Evolutionary conservation across 345 rosid species (phyloP), one percentile per base, ranked within the genome.

Genomic region (Eucalyptus globulus): DNA sequence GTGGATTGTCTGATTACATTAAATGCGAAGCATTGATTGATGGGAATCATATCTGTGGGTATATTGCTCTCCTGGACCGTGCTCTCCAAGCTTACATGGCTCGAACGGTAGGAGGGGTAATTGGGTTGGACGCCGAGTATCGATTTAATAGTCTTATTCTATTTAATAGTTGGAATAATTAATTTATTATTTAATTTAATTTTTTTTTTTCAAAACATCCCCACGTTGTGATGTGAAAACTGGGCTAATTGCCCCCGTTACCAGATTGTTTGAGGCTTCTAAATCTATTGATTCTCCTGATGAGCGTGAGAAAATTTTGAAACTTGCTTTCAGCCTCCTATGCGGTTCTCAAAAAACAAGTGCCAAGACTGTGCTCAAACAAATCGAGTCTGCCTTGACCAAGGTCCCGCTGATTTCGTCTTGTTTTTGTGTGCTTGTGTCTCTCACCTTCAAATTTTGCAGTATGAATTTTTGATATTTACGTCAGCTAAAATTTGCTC

Each of bases 11-110:
- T 89, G 94, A 95, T 92, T 95, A 93, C 87, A 86, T 96, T 87
- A 95, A 91, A 92, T 96, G 99, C 80, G 95, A 95, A 90, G 96
- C 96, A 80, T 72, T 89, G 91, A 94, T 91, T 34, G 89, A 90
- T 31, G 93, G 94, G 86, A 94, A 93, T 87, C 89, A 62, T 89
- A 91, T 93, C 27, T 96, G 99, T 80, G 96, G 97, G 49, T 98
- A 97, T 90, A 92, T 96, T 92, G 96, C 99, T 90, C 99, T 96
- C 90, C 24, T 96, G 88, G 94, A 92, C 87, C 95, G 98, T 92
- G 96, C 99, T 90, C 99, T 94, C 90, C 94, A 94, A n/a, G 93
- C 95, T 86, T 96, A 94, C 91, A 91, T 95, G 97, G 98, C 98
- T 92, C 97, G 98, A 69, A 95, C 97, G 34, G 89, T 96, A 76